Evolutionary conservation across 192 early-diverging fungal species (phyloP).

Genomic region (Coemansia sp.): DNA sequence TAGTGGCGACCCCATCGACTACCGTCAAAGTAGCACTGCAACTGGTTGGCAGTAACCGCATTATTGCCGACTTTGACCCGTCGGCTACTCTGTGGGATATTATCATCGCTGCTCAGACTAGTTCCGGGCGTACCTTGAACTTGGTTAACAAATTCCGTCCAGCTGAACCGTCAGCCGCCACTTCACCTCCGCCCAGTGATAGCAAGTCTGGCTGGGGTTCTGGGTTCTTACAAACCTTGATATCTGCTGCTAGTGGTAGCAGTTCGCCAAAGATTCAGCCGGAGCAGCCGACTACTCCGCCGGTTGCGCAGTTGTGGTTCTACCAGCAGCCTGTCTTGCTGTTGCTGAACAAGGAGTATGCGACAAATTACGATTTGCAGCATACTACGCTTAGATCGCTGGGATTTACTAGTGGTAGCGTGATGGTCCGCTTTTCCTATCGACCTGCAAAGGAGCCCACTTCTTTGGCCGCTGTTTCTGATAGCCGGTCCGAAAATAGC

Average conservation of each 20-base stretch:
- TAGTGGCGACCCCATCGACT: neutral
- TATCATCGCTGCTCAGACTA: conserved; percentile 13
- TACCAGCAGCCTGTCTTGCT: conserved; percentile 39
- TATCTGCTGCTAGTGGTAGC: neutral
- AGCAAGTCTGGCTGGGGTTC: neutral
- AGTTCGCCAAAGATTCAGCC: conserved; percentile 1
- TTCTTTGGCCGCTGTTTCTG: conserved; percentile 16
- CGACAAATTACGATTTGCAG: conserved; percentile 59
- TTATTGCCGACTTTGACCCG: conserved; percentile 62
- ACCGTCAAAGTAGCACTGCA: conserved; percentile 71
- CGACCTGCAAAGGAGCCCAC: conserved; percentile 32
- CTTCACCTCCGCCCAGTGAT: neutral
- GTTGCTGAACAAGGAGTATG: conserved; percentile 55
- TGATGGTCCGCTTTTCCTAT: conserved; percentile 71
- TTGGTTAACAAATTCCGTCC: conserved; percentile 16
- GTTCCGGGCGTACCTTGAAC: conserved; percentile 24
- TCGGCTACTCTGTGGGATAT: conserved; percentile 68
- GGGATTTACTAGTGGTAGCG: conserved; percentile 68
- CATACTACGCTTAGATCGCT: conserved; percentile 67
- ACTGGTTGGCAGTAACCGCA: conserved; percentile 64
- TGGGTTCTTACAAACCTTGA: neutral
- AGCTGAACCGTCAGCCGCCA: neutral
- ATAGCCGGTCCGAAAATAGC: neutral
- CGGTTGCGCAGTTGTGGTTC: neutral
- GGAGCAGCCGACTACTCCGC: neutral